Conservation (phyloP, 78 protist species). For the Mantamonas sphyraenae region DNA sequence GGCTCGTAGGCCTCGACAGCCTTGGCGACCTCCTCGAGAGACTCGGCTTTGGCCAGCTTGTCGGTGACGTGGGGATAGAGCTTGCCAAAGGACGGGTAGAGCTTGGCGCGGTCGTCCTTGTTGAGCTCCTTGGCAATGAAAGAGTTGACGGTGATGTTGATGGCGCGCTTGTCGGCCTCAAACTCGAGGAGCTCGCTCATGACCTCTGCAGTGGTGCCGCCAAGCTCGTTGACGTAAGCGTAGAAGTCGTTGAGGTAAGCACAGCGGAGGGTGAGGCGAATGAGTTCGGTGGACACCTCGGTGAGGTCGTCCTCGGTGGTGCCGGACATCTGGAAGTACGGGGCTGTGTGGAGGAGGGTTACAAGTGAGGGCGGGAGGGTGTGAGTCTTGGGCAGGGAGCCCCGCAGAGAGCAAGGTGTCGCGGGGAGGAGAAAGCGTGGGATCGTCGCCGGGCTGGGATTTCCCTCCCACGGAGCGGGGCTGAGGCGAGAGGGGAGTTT, state of each 20-base stretch:
- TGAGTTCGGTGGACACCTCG: conserved; percentile 90
- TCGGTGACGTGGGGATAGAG: conserved; percentile 68
- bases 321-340: conserved; percentile 43
- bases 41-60: too few species aligned
- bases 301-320: conserved; percentile 72
- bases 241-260: conserved; percentile 95
- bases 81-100: conserved; percentile 60
- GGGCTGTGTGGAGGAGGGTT: conserved; percentile 13
- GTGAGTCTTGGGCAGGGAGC: too few species aligned
- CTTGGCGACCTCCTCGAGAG: too few species aligned
- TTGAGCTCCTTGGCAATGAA: conserved; percentile 77
- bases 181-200: conserved; percentile 63
- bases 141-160: conserved; percentile 88
- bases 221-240: conserved; percentile 61
- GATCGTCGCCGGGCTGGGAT: not conserved
- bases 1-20: too few species aligned
- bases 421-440: not conserved
- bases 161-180: conserved; percentile 95
- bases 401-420: not conserved
- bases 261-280: conserved; percentile 88
- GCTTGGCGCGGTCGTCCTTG: conserved; percentile 68
- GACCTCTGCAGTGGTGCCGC: conserved; percentile 72
- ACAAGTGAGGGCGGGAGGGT: not conserved
- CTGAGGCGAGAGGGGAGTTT: too few species aligned
- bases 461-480: too few species aligned